Conservation (phyloP, 129 eudicot species). For the Artemisia tridentata region DNA sequence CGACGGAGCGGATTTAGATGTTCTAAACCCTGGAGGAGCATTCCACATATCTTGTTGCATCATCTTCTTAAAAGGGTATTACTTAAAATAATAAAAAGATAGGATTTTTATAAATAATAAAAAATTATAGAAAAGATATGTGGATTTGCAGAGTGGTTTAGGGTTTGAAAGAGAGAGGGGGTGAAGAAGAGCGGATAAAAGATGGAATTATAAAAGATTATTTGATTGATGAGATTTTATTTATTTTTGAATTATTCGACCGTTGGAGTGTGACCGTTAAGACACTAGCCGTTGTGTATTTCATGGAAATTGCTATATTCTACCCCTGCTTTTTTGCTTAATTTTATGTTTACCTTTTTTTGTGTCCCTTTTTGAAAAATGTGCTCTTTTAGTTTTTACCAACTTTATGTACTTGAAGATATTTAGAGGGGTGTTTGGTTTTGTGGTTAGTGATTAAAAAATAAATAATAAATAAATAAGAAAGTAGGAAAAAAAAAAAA, state of each 20-base stretch:
- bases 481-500: too few relatives aligned
- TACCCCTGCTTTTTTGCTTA: slow-evolving; percentile 17
- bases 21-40: slow-evolving; percentile 89
- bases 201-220: slow-evolving; percentile 2
- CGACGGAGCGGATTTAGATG: slow-evolving; percentile 86
- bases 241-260: slow-evolving; percentile 44
- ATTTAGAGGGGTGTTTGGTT: neutral
- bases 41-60: slow-evolving; percentile 94
- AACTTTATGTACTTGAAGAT: slow-evolving; percentile 4
- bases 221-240: slow-evolving; percentile 19
- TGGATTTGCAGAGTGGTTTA: slow-evolving; percentile 20
- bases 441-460: too few relatives aligned
- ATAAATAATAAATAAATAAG: too few relatives aligned
- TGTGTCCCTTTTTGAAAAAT: neutral
- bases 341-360: slow-evolving; percentile 9
- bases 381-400: neutral
- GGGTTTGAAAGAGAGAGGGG: slow-evolving; percentile 20
- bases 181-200: slow-evolving; percentile 18
- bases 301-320: slow-evolving; percentile 20
- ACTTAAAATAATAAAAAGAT: neutral
- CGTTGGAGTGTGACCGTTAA: slow-evolving; percentile 66
- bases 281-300: slow-evolving; percentile 58
- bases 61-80: slow-evolving; percentile 23
- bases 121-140: slow-evolving; percentile 21
- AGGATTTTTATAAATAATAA: neutral